Evolutionary conservation across 2,329 filamentous ascomycete genomes (phyloP).

Genomic region (Trichoderma atroviride): DNA sequence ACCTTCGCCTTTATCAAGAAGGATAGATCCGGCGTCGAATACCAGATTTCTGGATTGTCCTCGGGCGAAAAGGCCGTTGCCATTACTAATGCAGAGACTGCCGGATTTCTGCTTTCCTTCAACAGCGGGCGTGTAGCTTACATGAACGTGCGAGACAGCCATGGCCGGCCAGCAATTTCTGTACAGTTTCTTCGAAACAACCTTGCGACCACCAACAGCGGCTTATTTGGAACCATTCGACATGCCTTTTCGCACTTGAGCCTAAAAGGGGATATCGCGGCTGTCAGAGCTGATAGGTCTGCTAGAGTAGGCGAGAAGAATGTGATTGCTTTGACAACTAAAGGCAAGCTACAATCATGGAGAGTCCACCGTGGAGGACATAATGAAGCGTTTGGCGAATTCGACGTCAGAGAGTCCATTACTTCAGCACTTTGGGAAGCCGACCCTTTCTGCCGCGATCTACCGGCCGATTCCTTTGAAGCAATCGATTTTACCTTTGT

Average conservation of each 20-base stretch:
- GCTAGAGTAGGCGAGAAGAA: constrained; percentile 80
- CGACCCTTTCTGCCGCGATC: constrained; percentile 51
- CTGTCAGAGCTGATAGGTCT: constrained; percentile 73
- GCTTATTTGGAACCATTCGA: constrained; percentile 80
- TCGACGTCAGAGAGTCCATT: constrained; percentile 69
- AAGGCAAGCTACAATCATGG: constrained; percentile 82
- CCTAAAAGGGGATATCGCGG: constrained; percentile 76
- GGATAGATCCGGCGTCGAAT: constrained; percentile 77
- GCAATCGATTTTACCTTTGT: constrained; percentile 80
- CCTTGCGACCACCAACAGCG: constrained; percentile 58
- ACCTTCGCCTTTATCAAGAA: constrained; percentile 82
- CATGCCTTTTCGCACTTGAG: constrained; percentile 71
- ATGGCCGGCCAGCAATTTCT: constrained; percentile 80
- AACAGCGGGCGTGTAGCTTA: constrained; percentile 87
- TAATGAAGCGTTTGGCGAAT: constrained; percentile 71
- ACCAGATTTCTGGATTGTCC: constrained; percentile 71
- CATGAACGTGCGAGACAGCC: constrained; percentile 79
- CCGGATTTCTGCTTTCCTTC: constrained; percentile 82
- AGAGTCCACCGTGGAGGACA: constrained; percentile 86
- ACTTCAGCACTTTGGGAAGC: constrained; percentile 61
- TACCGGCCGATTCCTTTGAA: constrained; percentile 64
- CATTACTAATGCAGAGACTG: constrained; percentile 79
- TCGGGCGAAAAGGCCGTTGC: constrained; percentile 77
- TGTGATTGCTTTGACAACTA: constrained; percentile 75
- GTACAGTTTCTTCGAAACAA: constrained; percentile 74